Base-by-base conservation (phyloP, 257 asterid genomes). In the Forsythia viridissima region DNA sequence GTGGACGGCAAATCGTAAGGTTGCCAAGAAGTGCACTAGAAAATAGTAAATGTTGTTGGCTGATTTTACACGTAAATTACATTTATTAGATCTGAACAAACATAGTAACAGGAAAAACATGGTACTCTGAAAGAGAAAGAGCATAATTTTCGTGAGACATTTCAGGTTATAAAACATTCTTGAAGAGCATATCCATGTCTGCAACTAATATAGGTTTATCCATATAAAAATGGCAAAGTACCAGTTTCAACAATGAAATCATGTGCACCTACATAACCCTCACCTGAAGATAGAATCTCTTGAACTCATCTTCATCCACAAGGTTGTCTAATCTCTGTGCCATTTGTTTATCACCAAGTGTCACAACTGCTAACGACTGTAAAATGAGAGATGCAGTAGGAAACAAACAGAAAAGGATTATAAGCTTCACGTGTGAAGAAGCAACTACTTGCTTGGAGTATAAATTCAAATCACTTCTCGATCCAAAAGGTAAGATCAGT, bases 231-330 rank as follows among this genome's bases (percentile, higher is more conserved):
- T 21, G 74, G 20, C 41, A 48, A 48, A 71, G 21, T 74, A 80
- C 77, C 38, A 71, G 72, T 34, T 77, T 71, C 80, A 66, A 71
- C 68, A 7, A 63, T 77, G 79, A 46, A 71, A 20, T 66, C 63
- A 79, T n/a, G 57, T 34, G 72, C 18, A 36, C 66, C 77, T 74
- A 67, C 37, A 65, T 37, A 80, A 82, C 73, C 24, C 77, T 79
- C 84, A 94, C 98, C 98, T 94, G 99, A 82, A 95, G 97, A 89
- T 95, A 95, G 90, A 95, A 95, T 85, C 97, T 92, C 91, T 95
- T 95, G 90, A 85, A 92, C 77, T 95, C 99, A 72, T 93, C 99
- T 18, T 93, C 97, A 86, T 95, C 98, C 55, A 95, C 90, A 75
- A 95, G 96, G 87, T 92, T 93, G 89, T 95, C 99, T 77, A 95